phyloP scores from a whole-genome alignment of 164 flowering plant genomes.

The Vitis amurensis region DNA sequence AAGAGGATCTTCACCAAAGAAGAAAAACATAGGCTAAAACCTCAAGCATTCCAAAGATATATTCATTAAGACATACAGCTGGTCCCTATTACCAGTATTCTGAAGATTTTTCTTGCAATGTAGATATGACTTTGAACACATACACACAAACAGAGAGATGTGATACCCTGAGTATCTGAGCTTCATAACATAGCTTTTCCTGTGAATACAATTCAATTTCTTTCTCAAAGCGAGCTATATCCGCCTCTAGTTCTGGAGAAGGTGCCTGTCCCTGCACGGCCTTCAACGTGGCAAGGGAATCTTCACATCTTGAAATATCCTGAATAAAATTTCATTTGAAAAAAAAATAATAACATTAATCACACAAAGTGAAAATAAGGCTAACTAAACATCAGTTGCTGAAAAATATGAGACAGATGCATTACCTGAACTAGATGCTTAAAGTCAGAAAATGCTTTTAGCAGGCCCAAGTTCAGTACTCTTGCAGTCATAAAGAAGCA shows the following conservation, averaged over 20 bases:
- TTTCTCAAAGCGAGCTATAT: slow-evolving; percentile 80
- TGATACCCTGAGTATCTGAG: slow-evolving; percentile 86
- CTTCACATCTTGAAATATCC: slow-evolving; percentile 91
- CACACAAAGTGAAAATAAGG: not conserved
- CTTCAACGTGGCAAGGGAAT: slow-evolving; percentile 64
- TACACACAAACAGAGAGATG: not conserved
- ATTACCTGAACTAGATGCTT: slow-evolving; percentile 92
- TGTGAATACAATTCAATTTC: slow-evolving; percentile 76
- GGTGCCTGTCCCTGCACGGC: slow-evolving; percentile 67
- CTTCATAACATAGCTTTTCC: slow-evolving; percentile 93
- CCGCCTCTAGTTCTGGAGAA: slow-evolving; percentile 63
- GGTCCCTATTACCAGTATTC: too few relatives aligned
- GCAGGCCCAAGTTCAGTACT: slow-evolving; percentile 86
- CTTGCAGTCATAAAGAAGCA: slow-evolving; percentile 99
- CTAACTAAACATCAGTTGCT: too few relatives aligned
- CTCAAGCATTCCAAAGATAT: too few relatives aligned
- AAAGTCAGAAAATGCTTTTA: slow-evolving; percentile 92
- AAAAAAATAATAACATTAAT: not conserved
- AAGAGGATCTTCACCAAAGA: too few relatives aligned
- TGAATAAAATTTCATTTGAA: slow-evolving; percentile 20
- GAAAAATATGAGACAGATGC: not conserved
- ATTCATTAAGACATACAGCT: too few relatives aligned
- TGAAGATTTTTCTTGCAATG: not conserved
- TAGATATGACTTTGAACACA: not conserved
- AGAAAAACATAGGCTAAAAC: too few relatives aligned